A percentile compares a stretch with the other conserved stretches of the same genome.
Conservation (phyloP, 176 grass and related monocot species). For the Oryza australiensis region DNA sequence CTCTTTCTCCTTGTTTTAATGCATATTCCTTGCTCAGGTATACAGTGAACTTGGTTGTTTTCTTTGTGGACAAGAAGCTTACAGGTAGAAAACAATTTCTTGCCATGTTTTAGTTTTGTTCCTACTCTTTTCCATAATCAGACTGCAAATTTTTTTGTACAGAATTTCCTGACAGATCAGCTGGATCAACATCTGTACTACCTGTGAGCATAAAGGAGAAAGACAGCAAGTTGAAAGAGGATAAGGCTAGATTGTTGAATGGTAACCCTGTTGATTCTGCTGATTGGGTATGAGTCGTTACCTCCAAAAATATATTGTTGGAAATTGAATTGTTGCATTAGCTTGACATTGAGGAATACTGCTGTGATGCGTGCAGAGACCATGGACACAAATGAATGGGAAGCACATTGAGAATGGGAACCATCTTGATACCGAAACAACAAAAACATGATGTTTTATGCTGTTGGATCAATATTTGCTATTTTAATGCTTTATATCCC, state of each 20-base stretch:
- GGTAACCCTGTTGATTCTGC: conserved; percentile 60
- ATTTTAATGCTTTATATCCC: not conserved
- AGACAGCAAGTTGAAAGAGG: conserved; percentile 70
- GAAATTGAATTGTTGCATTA: not conserved
- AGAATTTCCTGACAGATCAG: conserved; percentile 85
- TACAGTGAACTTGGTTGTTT: conserved; percentile 92
- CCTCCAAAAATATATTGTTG: not conserved
- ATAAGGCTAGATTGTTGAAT: conserved; percentile 58
- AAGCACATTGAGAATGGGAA: conserved; percentile 49
- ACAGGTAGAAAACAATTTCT: conserved; percentile 43
- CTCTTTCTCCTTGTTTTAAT: conserved; percentile 8
- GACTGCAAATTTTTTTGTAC: conserved; percentile 14
- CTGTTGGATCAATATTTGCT: not conserved
- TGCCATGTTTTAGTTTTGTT: not conserved
- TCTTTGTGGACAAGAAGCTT: conserved; percentile 81
- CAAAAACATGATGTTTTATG: conserved; percentile 30
- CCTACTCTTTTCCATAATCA: not conserved
- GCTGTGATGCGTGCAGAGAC: conserved; percentile 48
- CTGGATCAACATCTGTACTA: conserved; percentile 50
- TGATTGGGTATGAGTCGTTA: conserved; percentile 61
- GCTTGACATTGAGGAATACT: conserved; percentile 1
- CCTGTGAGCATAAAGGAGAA: conserved; percentile 75
- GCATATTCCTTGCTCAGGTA: conserved; percentile 50
- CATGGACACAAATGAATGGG: conserved; percentile 68
- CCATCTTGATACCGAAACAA: conserved; percentile 31